Evolutionary conservation across 1,139 yeast species (phyloP), one percentile per base, ranked within the genome.

Genomic region (Taphrina communis): DNA sequence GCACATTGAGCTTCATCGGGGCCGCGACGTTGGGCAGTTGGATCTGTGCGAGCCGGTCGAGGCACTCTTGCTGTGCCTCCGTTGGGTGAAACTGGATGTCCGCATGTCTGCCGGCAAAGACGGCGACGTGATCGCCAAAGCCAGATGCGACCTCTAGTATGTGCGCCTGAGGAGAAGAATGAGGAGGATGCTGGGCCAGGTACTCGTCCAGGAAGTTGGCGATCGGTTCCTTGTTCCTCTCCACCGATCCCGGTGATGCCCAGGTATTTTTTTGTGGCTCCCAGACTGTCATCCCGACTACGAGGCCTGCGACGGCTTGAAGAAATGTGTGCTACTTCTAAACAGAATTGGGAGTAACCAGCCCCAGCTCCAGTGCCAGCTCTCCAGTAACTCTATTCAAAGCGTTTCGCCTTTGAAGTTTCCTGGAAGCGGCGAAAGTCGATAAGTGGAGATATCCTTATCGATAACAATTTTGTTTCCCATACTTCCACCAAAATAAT

Each of bases 131-230:
- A 46, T 65, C 48, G 17, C 68, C 68, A 38, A 56, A 55, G 21
- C 68, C 68, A 5, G 62, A 55, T 6, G 68, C 68, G 9, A 65
- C 41, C n/a, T 65, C 68, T n/a, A 65, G 56, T 36, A 65, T 55
- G 12, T 35, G 31, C 38, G 11, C n/a, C 12, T 42, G n/a, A 11
- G 60, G 35, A 6, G 36, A 17, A 19, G 12, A 8, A 21, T 50
- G 1, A 1, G 8, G 12, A 12, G 44, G 7, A 25, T 25, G 31
- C 31, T 25, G 31, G 25, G 21, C 48, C 35, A 65, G 38, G 55
- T 42, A 56, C 38, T 39, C 62, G 39, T n/a, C 39, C 14, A 65
- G 62, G 1, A 62, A 61, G 11, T 19, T 31, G n/a, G 59, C 53
- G n/a, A 55, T 65, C 6, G 53, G 61, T 9, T 17, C 62, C 14